phyloP scores from a whole-genome alignment of 2,329 filamentous ascomycete genomes.

The Rhinocladiella similis region DNA sequence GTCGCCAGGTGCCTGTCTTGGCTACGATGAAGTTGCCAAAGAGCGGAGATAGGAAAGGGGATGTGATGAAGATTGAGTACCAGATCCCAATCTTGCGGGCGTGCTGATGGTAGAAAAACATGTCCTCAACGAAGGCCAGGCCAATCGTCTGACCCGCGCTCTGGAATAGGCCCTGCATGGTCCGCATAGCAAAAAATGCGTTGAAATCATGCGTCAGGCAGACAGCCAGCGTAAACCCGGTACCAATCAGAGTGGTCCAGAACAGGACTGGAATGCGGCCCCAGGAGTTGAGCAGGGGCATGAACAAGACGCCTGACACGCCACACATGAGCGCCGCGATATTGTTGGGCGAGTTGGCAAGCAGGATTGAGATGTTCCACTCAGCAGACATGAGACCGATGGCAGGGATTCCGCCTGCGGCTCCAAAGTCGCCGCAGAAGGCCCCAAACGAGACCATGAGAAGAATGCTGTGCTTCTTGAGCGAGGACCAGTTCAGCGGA shows the following conservation, averaged over 20 bases:
- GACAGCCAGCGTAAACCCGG: conserved; percentile 39
- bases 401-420: conserved; percentile 39
- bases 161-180: conserved; percentile 45
- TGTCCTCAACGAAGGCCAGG: conserved; percentile 44
- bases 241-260: conserved; percentile 35
- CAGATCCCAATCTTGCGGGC: conserved; percentile 42
- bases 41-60: conserved; percentile 25
- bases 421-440: conserved; percentile 43
- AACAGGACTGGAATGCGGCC: conserved; percentile 46
- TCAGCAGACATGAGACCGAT: conserved; percentile 38
- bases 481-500: conserved; percentile 23
- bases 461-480: conserved; percentile 37
- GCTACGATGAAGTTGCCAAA: conserved; percentile 36
- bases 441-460: conserved; percentile 38
- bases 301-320: conserved; percentile 39
- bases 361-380: conserved; percentile 38
- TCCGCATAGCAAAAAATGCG: conserved; percentile 41
- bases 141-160: conserved; percentile 41
- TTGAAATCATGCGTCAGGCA: conserved; percentile 37
- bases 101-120: conserved; percentile 42
- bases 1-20: conserved; percentile 35
- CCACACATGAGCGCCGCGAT: conserved; percentile 27
- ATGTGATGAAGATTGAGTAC: conserved; percentile 35
- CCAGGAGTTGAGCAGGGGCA: conserved; percentile 41
- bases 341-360: conserved; percentile 40